Percentiles rank a stretch among this genome's conserved stretches.
Conservation (phyloP, 176 grass and related monocot genomes). For the bread wheat (Triticum aestivum) region IWGSC_CS_RefSeq_v2.1 NC_057806.1:677541433-677541932, state of each 20-base stretch:
- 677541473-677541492: too few species aligned
- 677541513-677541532: too few species aligned
- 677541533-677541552: too few species aligned
- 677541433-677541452: too few species aligned
- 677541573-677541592: too few species aligned
- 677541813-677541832: not conserved
- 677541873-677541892: not conserved
- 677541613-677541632: too few species aligned
- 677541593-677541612: too few species aligned
- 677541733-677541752: not conserved
- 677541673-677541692: not conserved
- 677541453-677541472: too few species aligned
- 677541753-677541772: not conserved
- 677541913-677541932: not conserved
- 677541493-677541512: too few species aligned
- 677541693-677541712: not conserved
- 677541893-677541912: not conserved
- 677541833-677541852: not conserved
- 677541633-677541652: not conserved
- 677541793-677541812: not conserved
- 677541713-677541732: not conserved
- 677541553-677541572: too few species aligned
- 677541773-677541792: not conserved
- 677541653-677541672: not conserved
- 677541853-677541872: not conserved